phyloP scores from a whole-genome alignment of 2,329 filamentous ascomycete genomes.

The Aspergillus caelatus region DNA sequence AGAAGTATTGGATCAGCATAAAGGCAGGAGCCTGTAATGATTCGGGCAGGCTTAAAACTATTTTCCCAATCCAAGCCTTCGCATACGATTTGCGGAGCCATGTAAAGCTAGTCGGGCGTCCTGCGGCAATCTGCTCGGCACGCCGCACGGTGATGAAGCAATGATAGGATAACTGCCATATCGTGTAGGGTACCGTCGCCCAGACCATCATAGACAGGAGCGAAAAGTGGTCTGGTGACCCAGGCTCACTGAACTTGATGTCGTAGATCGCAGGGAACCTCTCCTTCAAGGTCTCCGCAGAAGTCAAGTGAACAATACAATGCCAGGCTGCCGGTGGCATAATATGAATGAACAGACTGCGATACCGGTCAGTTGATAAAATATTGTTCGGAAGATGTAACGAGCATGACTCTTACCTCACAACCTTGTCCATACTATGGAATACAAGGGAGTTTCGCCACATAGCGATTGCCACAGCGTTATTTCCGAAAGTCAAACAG shows the following conservation, averaged over 20 bases:
- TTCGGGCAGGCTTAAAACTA: slow-evolving; percentile 78
- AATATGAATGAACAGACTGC: slow-evolving; percentile 93
- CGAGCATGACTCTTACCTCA: slow-evolving; percentile 58
- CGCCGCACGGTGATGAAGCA: slow-evolving; percentile 93
- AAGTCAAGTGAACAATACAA: slow-evolving; percentile 82
- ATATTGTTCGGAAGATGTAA: not conserved
- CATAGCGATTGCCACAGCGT: slow-evolving; percentile 96
- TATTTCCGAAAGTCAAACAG: slow-evolving; percentile 93
- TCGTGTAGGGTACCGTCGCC: slow-evolving; percentile 87
- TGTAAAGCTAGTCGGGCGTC: slow-evolving; percentile 93
- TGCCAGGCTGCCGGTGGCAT: slow-evolving; percentile 96
- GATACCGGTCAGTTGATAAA: not conserved
- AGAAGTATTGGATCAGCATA: slow-evolving; percentile 93
- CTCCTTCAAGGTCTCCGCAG: slow-evolving; percentile 64
- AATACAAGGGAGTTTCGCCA: slow-evolving; percentile 99
- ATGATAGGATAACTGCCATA: slow-evolving; percentile 94
- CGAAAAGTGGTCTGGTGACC: slow-evolving; percentile 78
- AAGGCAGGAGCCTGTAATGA: slow-evolving; percentile 83
- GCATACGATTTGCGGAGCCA: slow-evolving; percentile 93
- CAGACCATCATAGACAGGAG: slow-evolving; percentile 86
- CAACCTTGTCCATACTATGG: slow-evolving; percentile 97
- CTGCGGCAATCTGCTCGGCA: slow-evolving; percentile 93
- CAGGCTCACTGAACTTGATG: slow-evolving; percentile 70
- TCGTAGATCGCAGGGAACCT: slow-evolving; percentile 84
- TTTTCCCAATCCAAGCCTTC: slow-evolving; percentile 82